Conservation (phyloP, 352 stramenopile species). For the Phytophthora tubulina region DNA sequence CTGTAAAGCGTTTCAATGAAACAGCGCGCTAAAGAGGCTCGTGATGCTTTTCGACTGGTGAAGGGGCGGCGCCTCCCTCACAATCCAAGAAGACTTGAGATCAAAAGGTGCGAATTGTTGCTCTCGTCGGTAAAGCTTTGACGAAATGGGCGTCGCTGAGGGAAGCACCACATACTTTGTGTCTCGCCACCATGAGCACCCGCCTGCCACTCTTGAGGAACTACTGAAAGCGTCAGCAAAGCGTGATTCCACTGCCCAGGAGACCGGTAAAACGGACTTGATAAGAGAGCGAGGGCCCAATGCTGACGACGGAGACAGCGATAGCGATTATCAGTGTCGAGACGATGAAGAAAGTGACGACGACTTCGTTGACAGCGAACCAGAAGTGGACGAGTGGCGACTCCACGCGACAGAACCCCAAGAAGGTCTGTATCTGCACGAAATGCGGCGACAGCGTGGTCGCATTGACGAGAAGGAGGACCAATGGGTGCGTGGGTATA, state of each 20-base stretch:
- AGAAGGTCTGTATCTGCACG: conserved; percentile 38
- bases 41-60: conserved; percentile 17
- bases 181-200: conserved; percentile 28
- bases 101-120: background rate
- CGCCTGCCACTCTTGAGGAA: conserved; percentile 29
- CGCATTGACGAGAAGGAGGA: conserved; percentile 37
- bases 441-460: conserved; percentile 37
- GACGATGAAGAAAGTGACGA: conserved; percentile 31
- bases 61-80: conserved; percentile 12
- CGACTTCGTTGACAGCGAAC: conserved; percentile 30
- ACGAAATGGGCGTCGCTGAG: conserved; percentile 14
- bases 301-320: conserved; percentile 30
- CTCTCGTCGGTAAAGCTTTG: background rate
- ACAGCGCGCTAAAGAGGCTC: conserved; percentile 9
- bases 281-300: background rate
- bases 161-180: conserved; percentile 18
- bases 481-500: conserved; percentile 36
- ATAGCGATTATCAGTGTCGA: conserved; percentile 31
- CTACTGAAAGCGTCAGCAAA: conserved; percentile 20
- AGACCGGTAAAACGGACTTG: background rate
- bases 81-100: conserved; percentile 14
- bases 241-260: background rate
- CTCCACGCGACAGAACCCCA: conserved; percentile 34
- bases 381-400: conserved; percentile 44
- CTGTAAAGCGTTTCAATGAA: conserved; percentile 20